These are phyloP conservation scores for Tieghemostelium lacteum DNA, from an alignment of 78 protist genomes.

Conservation along the genomic window DNA sequence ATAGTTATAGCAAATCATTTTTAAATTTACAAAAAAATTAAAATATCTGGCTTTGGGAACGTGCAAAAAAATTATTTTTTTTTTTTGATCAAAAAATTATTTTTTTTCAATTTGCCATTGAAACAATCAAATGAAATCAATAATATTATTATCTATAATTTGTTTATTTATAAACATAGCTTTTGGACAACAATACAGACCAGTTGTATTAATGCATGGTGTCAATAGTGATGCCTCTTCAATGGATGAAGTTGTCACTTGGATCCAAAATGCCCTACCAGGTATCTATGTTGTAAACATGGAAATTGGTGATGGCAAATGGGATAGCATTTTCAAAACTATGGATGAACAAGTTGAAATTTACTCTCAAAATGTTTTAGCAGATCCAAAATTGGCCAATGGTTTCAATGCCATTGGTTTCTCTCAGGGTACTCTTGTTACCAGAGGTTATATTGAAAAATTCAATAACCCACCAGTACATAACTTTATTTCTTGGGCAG, in stretches of 20 bases:
- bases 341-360: conserved; percentile 70
- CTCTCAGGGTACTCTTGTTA: conserved; percentile 68
- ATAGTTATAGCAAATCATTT: too few species aligned
- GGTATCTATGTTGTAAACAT: conserved; percentile 71
- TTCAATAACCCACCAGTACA: conserved; percentile 74
- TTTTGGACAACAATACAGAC: conserved; percentile 30
- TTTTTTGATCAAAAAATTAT: too few species aligned
- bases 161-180: too few species aligned
- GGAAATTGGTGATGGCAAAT: conserved; percentile 76
- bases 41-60: too few species aligned
- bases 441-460: conserved; percentile 81
- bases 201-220: conserved; percentile 80
- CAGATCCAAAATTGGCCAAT: conserved; percentile 78
- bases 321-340: conserved; percentile 59
- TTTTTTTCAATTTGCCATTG: too few species aligned
- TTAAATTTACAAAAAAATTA: too few species aligned
- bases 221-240: background rate
- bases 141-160: too few species aligned
- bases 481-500: conserved; percentile 81
- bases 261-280: conserved; percentile 68
- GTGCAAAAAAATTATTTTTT: too few species aligned
- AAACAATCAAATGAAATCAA: too few species aligned
- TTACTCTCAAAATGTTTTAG: conserved; percentile 11
- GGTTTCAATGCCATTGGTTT: conserved; percentile 90
- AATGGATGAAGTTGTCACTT: conserved; percentile 30